Evolutionary conservation across 345 rosid genomes (phyloP).

Genomic region (Clarkia xantiana): DNA sequence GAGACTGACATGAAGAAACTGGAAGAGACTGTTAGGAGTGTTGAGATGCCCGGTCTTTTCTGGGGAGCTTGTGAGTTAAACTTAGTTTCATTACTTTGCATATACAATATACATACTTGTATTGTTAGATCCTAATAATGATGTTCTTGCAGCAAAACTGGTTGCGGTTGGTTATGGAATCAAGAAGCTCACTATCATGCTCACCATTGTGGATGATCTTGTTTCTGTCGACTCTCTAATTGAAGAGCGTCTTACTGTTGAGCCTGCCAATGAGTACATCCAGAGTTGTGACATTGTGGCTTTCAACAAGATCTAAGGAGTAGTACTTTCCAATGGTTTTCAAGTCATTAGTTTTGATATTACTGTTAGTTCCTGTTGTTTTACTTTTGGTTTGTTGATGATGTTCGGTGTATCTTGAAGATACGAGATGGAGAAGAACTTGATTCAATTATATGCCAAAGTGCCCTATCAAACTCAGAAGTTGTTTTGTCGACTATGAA

Average conservation of each 20-base stretch:
- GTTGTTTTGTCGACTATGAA: no score
- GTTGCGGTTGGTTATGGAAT: slow-evolving; percentile 85
- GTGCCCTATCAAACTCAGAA: no score
- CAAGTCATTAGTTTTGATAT: no score
- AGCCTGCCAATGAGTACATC: slow-evolving; percentile 61
- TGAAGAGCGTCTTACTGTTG: slow-evolving; percentile 59
- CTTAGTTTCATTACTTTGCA: not conserved
- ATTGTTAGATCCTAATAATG: not conserved
- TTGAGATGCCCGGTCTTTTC: slow-evolving; percentile 72
- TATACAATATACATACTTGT: not conserved
- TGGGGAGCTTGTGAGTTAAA: slow-evolving; percentile 88
- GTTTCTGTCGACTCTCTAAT: slow-evolving; percentile 73
- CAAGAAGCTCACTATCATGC: slow-evolving; percentile 82
- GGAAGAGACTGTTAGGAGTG: slow-evolving; percentile 50
- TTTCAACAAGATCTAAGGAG: slow-evolving; percentile 73
- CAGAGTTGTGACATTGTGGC: slow-evolving; percentile 97
- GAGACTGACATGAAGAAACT: slow-evolving; percentile 97
- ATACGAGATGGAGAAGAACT: no score
- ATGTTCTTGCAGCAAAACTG: slow-evolving; percentile 51
- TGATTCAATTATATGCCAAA: no score
- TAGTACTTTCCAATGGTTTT: no score
- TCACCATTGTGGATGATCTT: slow-evolving; percentile 81
- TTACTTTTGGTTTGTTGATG: no score
- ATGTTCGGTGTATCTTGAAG: no score
- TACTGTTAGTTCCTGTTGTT: no score